A percentile compares a stretch with the other conserved stretches of the same genome.
These are phyloP conservation scores for Boletus pseudo-olivaceus DNA, from an alignment of 768 basidiomycete species.

Conservation along the genomic window DNA sequence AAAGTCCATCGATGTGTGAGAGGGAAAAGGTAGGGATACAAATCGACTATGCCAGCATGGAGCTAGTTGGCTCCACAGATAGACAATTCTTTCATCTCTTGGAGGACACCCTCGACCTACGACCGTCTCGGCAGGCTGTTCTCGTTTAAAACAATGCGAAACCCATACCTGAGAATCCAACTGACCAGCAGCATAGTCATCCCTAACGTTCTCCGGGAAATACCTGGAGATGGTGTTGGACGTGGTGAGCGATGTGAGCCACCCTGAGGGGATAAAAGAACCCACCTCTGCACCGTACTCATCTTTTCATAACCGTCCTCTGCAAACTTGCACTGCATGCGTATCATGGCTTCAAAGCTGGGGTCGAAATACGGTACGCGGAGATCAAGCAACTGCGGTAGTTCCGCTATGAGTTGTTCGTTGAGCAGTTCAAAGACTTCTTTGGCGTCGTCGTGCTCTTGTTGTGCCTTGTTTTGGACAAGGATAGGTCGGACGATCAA, in stretches of 20 bases:
- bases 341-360: slow-evolving; percentile 97
- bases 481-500: background rate
- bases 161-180: slow-evolving; percentile 80
- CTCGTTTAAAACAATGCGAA: background rate
- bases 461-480: slow-evolving; percentile 60
- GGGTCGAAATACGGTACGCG: slow-evolving; percentile 98
- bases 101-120: slow-evolving; percentile 92
- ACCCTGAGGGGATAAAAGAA: background rate
- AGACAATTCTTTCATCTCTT: slow-evolving; percentile 94
- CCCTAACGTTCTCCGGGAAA: slow-evolving; percentile 84
- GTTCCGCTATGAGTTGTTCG: slow-evolving; percentile 83
- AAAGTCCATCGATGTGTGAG: background rate
- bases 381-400: slow-evolving; percentile 90
- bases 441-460: slow-evolving; percentile 92
- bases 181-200: slow-evolving; percentile 96
- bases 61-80: slow-evolving; percentile 71
- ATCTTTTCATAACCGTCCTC: slow-evolving; percentile 98
- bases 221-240: slow-evolving; percentile 48
- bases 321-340: slow-evolving; percentile 96
- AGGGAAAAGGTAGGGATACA: slow-evolving; percentile 7
- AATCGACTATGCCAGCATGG: background rate
- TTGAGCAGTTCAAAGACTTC: slow-evolving; percentile 94
- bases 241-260: background rate
- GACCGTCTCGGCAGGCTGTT: background rate
- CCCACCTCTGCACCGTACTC: slow-evolving; percentile 84